A percentile compares a stretch with the other conserved stretches of the same genome.
Evolutionary conservation across 305 asterid genomes (phyloP).

Genomic region (Fraxinus baroniana): DNA sequence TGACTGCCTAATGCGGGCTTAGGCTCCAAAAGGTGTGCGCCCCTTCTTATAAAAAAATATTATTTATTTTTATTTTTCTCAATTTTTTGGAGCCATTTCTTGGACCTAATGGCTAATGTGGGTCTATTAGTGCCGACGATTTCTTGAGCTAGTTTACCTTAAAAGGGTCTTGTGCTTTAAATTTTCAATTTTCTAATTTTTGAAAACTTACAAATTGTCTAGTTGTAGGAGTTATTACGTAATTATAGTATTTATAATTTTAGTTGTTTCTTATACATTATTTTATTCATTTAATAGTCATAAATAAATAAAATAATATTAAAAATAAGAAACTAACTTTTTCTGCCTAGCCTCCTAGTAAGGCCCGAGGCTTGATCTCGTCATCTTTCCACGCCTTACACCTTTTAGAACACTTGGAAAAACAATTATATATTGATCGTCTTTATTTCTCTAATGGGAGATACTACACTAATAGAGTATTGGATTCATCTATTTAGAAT

Average conservation of each 20-base stretch:
- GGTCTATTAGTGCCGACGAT: neutral
- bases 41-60: too few relatives aligned
- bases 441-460: neutral
- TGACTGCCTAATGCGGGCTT: neutral
- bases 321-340: neutral
- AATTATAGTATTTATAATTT: too few relatives aligned
- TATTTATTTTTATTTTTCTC: too few relatives aligned
- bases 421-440: neutral
- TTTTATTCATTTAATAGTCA: neutral
- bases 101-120: neutral
- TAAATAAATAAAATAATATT: too few relatives aligned
- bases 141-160: neutral
- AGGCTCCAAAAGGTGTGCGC: neutral
- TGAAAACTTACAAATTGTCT: neutral
- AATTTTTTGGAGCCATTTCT: neutral
- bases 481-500: neutral
- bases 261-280: neutral
- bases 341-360: neutral
- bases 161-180: neutral
- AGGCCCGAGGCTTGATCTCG: neutral
- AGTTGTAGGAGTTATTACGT: neutral
- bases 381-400: neutral
- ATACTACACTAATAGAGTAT: neutral
- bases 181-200: neutral
- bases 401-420: neutral